Evolutionary conservation across 2,329 filamentous ascomycete genomes (phyloP), one percentile per base, ranked within the genome.

Genomic region (Colletotrichum sp.): DNA sequence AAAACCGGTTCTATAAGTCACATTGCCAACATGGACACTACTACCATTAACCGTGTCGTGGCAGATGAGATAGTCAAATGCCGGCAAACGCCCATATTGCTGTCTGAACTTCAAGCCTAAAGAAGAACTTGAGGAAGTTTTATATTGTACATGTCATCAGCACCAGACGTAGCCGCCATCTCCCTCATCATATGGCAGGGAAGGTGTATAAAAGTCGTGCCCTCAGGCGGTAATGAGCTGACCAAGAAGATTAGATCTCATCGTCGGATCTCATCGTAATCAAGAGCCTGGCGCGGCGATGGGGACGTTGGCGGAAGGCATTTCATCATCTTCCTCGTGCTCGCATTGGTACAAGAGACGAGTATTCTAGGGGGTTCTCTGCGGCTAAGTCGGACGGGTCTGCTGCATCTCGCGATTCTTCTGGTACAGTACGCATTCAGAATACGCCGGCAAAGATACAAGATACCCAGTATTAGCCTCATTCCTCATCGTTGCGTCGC

Each of bases 291-390:
- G 15, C 36, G 16, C 36, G 16, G 0, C 16, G 0, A 18, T 43
- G 16, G 36, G 1, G 8, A 0, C n/a, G 38, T 6, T 0, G 38
- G 0, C 38, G 18, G 0, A 0, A 3, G 38, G 9, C 38, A 43
- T 11, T 3, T 43, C 0, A 0, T 0, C 38, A 43, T 43, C 38
- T 2, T n/a, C 0, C 38, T n/a, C 18, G 8, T 47, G n/a, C 43
- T 47, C n/a, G 43, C 11, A 21, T n/a, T 1, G 11, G n/a, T 0
- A 8, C n/a, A 47, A 21, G 43, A 8, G 11, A 21, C 21, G n/a
- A 4, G 43, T 13, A 13, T 8, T 47, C 24, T 15, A 0, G 13
- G 43, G 43, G 43, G 0, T 21, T 13, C 11, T 47, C 43, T 13
- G 18, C 43, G n/a, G n/a, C n/a, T n/a, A n/a, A n/a, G n/a, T n/a